Evolutionary conservation across 345 rosid genomes (phyloP).

Genomic region (Noccaea caerulescens): DNA sequence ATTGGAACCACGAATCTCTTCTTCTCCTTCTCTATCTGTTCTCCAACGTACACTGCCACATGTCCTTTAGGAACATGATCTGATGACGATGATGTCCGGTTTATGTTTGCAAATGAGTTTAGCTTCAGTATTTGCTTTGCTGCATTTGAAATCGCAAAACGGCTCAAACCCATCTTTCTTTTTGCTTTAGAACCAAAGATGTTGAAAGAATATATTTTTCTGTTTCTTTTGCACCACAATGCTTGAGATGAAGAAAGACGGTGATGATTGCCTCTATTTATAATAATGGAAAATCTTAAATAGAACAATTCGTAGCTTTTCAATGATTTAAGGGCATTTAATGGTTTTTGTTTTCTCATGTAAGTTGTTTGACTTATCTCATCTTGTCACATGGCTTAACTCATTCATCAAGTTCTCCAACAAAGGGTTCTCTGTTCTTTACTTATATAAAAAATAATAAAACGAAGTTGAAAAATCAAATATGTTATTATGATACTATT

Average conservation of each 20-base stretch:
- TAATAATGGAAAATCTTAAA: conserved; percentile 12
- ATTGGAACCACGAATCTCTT: conserved; percentile 53
- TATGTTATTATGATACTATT: conserved; percentile 1
- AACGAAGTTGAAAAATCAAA: conserved; percentile 23
- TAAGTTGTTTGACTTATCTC: conserved; percentile 40
- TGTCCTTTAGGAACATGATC: conserved; percentile 55
- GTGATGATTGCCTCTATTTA: conserved; percentile 33
- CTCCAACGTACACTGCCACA: conserved; percentile 55
- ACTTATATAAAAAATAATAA: background rate
- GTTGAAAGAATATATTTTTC: background rate
- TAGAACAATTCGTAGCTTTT: background rate
- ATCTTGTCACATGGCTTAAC: conserved; percentile 42
- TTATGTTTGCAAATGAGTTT: conserved; percentile 37
- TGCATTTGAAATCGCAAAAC: conserved; percentile 42
- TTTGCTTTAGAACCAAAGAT: conserved; percentile 6
- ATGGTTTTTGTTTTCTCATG: background rate
- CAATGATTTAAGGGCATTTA: conserved; percentile 22
- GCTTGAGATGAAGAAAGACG: conserved; percentile 32
- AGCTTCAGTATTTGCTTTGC: conserved; percentile 41
- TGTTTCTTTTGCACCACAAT: conserved; percentile 8
- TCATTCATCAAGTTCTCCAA: conserved; percentile 28
- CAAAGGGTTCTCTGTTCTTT: conserved; percentile 32
- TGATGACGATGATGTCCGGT: conserved; percentile 39
- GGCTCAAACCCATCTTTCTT: conserved; percentile 39
- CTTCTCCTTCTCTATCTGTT: conserved; percentile 44